Base-by-base conservation (phyloP, 2,329 filamentous ascomycete species). In the Emergomyces africanus region DNA sequence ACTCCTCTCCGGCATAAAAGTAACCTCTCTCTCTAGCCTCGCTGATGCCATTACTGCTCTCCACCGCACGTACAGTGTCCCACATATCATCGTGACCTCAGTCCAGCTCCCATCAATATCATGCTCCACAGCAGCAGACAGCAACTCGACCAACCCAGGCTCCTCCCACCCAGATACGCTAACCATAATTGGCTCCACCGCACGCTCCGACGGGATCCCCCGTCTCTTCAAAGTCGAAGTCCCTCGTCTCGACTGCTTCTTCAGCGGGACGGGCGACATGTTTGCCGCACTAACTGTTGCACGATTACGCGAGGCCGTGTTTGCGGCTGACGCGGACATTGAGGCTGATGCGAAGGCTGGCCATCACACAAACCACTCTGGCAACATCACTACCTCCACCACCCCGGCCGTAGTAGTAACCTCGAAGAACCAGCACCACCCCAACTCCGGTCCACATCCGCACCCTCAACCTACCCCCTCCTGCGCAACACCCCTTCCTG, bases 181-280 rank as follows among this genome's bases (percentile, higher is more conserved):
- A 14, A 85, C 83, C 30, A 83, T 94, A 41, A 83, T 95, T 60
- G 90, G 90, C 59, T 91, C 88, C 12, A 90, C 85, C 20, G 85
- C 85, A 69, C 67, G 68, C 56, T 85, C 81, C 1, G 75, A 79
- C 58, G 82, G 83, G 64, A 79, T 78, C 48, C 84, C 92, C 0
- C 86, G 94, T n/a, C 81, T 92, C 57, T 99, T 97, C 79, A 85
- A 87, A 67, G 86, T 97, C 67, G 84, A 88, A 59, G 89, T 96
- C 59, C 90, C 92, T 0, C 83, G 87, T 33, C 85, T 96, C 61
- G 88, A 96, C 69, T 89, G 90, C 74, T 96, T 94, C 79, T 99
- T 97, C 75, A 90, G 88, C 66, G 94, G 94, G 46, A 97, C 95
- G 0, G 94, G 94, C 53, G 94, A 99, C 76, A 96, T 99, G 92